Conservation (phyloP, 345 rosid species). For the Murraya paniculata region DNA sequence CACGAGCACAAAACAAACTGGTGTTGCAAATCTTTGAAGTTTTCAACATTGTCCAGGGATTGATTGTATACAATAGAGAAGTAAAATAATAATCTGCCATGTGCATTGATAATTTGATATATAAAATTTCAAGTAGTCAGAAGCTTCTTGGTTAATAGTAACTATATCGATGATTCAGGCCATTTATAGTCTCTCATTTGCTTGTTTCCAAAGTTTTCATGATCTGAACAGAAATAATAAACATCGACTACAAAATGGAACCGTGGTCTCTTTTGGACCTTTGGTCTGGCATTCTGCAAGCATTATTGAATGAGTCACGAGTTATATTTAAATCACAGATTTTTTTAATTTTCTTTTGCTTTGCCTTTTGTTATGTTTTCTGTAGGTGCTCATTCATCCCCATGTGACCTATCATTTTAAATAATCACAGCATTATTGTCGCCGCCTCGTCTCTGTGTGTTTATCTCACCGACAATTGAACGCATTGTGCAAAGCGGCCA, state of each 20-base stretch:
- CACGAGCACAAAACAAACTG: neutral
- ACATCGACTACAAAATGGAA: neutral
- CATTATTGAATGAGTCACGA: neutral
- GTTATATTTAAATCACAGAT: neutral
- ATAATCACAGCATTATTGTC: neutral
- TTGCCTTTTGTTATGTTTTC: neutral
- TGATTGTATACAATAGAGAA: neutral
- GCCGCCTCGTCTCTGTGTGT: neutral
- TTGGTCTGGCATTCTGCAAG: neutral
- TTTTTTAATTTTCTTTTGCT: neutral
- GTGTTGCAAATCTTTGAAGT: neutral
- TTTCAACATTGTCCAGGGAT: neutral
- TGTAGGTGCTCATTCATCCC: neutral
- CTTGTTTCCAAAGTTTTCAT: neutral
- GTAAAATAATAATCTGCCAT: neutral
- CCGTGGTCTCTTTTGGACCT: neutral
- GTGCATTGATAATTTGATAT: neutral
- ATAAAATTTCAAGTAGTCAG: neutral
- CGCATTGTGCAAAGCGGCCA: too few species aligned
- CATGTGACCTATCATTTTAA: neutral
- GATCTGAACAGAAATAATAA: neutral
- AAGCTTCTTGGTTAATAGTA: neutral
- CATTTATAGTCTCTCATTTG: neutral
- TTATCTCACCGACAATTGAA: neutral
- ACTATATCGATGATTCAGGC: neutral